Base-by-base conservation (phyloP, 352 stramenopile species). In the Phytophthora pluvialis region DNA sequence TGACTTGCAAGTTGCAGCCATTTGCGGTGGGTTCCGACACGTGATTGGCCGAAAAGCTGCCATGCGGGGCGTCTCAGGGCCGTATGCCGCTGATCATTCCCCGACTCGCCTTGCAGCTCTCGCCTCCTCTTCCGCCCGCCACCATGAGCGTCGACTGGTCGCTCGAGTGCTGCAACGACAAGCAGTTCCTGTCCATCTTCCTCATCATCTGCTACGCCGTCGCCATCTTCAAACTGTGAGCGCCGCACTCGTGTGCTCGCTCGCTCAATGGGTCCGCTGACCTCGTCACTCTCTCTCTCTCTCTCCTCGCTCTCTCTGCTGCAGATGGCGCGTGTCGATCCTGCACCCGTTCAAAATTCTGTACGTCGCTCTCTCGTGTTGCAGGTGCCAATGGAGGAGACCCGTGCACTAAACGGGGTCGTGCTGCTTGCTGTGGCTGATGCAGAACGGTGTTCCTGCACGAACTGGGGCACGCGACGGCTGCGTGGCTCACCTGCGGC, bases 261-360 rank as follows among this genome's bases (percentile, higher is more conserved):
- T 51, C 33, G 40, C 10, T 45, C n/a, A 16, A 35, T 25, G 9
- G 48, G 4, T 60, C 11, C 43, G 38, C 51, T 60, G 28, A 60
- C 52, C 12, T 26, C 9, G 28, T 15, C 18, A 13, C 33, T 47
- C 40, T 52, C 9, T 56, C 40, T n/a, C n/a, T n/a, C n/a, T n/a
- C n/a, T n/a, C 21, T 21, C 21, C 21, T 21, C 21, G 1, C n/a
- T 29, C 7, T 48, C 39, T 42, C 33, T 26, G 26, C 28, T 88
- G 33, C 70, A 93, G 83, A 71, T 97, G 89, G 89, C 84, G 88
- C 64, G 76, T 94, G 18, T 83, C 81, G 33, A 82, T 97, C 31
- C 75, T 97, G 4, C 87, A 95, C 54, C 89, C 89, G 29, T 95
- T 97, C 62, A 97, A 97, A 55, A 95, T 95, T 52, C 70, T 95